Evolutionary conservation across 768 basidiomycete genomes (phyloP).

Genomic region (Tulasnella sp.): DNA sequence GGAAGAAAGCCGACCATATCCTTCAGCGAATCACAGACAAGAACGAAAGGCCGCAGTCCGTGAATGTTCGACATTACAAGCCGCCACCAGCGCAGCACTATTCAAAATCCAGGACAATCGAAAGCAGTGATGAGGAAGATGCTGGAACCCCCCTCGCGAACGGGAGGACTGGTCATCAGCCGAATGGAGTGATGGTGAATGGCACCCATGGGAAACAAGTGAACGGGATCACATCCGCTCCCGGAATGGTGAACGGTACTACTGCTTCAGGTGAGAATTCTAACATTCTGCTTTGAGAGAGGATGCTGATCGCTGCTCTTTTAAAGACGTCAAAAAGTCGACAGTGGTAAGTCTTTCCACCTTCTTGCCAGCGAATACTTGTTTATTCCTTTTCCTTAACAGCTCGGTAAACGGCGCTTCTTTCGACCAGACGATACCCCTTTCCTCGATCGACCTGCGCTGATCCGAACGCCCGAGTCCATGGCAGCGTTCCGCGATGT

Average conservation of each 20-base stretch:
- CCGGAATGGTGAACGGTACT: neutral
- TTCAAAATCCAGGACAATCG: slow-evolving; percentile 20
- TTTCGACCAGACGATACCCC: slow-evolving; percentile 28
- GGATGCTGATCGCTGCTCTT: neutral
- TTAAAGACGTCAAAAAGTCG: neutral
- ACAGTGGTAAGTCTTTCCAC: slow-evolving; percentile 2
- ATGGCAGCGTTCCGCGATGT: slow-evolving; percentile 62
- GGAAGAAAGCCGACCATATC: slow-evolving; percentile 75
- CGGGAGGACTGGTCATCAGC: neutral
- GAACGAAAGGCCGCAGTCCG: slow-evolving; percentile 50
- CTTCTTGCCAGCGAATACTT: neutral
- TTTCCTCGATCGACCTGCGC: slow-evolving; percentile 60
- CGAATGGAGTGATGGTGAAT: slow-evolving; percentile 12
- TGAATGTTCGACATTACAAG: slow-evolving; percentile 12
- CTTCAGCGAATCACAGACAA: slow-evolving; percentile 85
- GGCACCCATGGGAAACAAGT: neutral
- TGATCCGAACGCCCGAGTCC: slow-evolving; percentile 61
- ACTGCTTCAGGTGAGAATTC: neutral
- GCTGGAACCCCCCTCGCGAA: neutral
- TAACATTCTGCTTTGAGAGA: neutral
- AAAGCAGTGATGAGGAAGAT: slow-evolving; percentile 20
- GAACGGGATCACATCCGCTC: neutral
- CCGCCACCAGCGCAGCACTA: slow-evolving; percentile 19
- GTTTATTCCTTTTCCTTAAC: neutral
- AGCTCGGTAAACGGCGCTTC: slow-evolving; percentile 15